Base-by-base conservation (phyloP, 164 flowering plant genomes). In the Houttuynia cordata region DNA sequence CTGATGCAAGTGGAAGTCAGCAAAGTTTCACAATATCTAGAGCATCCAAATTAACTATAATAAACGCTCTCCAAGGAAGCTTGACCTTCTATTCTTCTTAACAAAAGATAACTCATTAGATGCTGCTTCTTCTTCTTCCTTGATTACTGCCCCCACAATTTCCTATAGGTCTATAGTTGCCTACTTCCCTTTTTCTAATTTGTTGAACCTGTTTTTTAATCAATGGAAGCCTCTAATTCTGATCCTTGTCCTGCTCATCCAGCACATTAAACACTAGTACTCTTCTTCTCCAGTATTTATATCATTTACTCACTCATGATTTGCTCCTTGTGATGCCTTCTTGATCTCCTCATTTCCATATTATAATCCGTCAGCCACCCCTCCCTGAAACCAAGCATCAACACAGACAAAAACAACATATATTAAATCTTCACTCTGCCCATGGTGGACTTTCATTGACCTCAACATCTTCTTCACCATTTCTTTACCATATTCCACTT, bases 211-310 rank as follows among this genome's bases (percentile, higher is more conserved):
- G 70, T 70, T 79, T 68, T 67, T 68, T 68, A n/a, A 81, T 61
- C 45, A 65, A 68, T 81, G 58, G 90, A 83, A 82, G 79, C 66
- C 71, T 81, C 90, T 67, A 82, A 63, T 74, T 40, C 76, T 70
- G 69, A 45, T 45, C 49, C 49, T 37, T 72, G 80, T 79, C 74
- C 69, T 80, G 68, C 60, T 78, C 84, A 78, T 67, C 76, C 23
- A 74, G 79, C 89, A 76, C 79, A 77, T 80, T 81, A 78, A 83
- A 75, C 64, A 12, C 49, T n/a, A 45, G 77, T 67, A 68, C 70
- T 76, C 75, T 34, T 70, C 70, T 47, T 34, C 34, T 21, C 23
- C 37, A 15, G 47, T 40, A 53, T 41, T 54, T 17, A 51, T 54
- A 51, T 61, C 49, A 60, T 30, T 50, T 10, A 12, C 14, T 37